Evolutionary conservation across 805 yeast genomes (phyloP).

Genomic region (Sugiyamaella chiloensis): DNA sequence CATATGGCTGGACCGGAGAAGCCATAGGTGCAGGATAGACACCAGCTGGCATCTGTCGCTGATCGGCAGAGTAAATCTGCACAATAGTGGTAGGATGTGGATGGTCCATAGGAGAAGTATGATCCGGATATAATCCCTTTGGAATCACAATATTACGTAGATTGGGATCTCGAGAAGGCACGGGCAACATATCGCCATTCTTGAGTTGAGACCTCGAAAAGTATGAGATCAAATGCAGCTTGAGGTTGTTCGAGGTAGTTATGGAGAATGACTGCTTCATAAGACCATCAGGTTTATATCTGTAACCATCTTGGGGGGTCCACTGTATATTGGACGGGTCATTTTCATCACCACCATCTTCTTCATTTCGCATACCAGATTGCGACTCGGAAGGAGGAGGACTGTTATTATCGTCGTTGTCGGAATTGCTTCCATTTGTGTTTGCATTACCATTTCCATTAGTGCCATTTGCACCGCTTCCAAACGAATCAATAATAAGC

Average conservation of each 20-base stretch:
- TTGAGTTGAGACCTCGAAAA: conserved; percentile 33
- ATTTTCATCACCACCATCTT: conserved; percentile 10
- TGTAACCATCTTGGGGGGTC: conserved; percentile 33
- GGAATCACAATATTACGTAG: conserved; percentile 38
- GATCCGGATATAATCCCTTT: conserved; percentile 38
- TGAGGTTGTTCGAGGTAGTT: conserved; percentile 49
- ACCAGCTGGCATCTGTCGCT: conserved; percentile 2
- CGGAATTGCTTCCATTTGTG: not conserved
- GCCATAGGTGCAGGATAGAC: conserved; percentile 10
- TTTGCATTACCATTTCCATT: not conserved
- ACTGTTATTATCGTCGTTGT: not conserved
- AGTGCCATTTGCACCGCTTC: not conserved
- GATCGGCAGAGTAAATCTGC: conserved; percentile 8
- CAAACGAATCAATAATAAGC: conserved; percentile 17
- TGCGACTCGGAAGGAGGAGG: not conserved
- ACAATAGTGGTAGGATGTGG: conserved; percentile 12
- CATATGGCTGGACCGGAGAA: conserved; percentile 4
- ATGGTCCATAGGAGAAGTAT: conserved; percentile 24
- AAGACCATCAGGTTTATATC: conserved; percentile 51
- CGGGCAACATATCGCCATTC: conserved; percentile 32
- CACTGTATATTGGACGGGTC: conserved; percentile 9
- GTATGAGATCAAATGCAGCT: conserved; percentile 62
- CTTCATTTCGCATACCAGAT: not conserved
- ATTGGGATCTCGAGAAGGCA: conserved; percentile 47
- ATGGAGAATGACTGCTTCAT: conserved; percentile 64